A percentile compares a stretch with the other conserved stretches of the same genome.
phyloP scores from a whole-genome alignment of 176 grass and related monocot species.

The Coix lacrymajobi region DNA sequence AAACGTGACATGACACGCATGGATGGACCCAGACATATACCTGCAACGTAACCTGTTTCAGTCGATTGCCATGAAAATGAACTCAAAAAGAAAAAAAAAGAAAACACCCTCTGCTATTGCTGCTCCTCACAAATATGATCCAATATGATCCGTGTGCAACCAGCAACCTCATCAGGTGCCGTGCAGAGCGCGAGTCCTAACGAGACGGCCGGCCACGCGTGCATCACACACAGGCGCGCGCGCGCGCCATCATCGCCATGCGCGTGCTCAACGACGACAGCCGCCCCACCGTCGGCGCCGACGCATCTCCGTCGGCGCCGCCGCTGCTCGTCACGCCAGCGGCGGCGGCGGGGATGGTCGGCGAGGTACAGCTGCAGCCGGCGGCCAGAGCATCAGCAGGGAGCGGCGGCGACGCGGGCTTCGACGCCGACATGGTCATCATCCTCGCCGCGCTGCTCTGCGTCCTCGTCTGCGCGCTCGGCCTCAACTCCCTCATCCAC shows the following conservation, averaged over 20 bases:
- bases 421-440: constrained; percentile 66
- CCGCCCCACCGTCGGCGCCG: neutral
- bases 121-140: neutral
- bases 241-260: neutral
- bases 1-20: neutral
- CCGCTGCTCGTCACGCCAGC: constrained; percentile 30
- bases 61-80: neutral
- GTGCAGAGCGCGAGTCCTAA: neutral
- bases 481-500: constrained; percentile 56
- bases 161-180: neutral
- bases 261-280: constrained; percentile 11
- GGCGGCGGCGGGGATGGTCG: neutral
- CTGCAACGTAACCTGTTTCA: neutral
- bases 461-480: constrained; percentile 54
- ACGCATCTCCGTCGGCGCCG: neutral
- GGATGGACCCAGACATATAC: neutral
- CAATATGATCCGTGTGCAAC: neutral
- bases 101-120: neutral
- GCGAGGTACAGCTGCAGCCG: neutral
- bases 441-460: constrained; percentile 73
- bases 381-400: neutral
- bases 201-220: neutral
- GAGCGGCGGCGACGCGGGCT: neutral
- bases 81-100: neutral
- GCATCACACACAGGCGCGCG: neutral